Percentiles rank a stretch among this genome's conserved stretches.
phyloP scores from a whole-genome alignment of 352 stramenopile genomes.

The Globisporangium megalacanthum region DNA sequence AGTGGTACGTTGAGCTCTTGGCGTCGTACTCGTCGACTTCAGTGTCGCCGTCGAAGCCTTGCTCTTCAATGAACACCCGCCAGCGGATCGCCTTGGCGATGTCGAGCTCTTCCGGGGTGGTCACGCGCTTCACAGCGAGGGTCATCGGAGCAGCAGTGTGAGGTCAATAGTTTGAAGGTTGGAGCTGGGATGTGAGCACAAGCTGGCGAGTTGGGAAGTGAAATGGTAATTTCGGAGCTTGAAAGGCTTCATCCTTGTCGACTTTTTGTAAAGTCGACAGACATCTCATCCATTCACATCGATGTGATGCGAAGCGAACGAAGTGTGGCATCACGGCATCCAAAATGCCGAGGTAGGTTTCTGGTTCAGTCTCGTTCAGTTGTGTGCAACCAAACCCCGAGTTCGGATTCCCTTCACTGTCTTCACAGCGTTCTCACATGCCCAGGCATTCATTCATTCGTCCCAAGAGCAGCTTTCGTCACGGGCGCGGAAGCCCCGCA shows the following conservation, averaged over 20 bases:
- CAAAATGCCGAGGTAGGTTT: too few species aligned
- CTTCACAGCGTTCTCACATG: too few species aligned
- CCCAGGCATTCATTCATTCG: too few species aligned
- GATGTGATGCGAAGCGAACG: too few species aligned
- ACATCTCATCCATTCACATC: neutral
- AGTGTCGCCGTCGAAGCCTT: conserved; percentile 28
- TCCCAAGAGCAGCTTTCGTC: too few species aligned
- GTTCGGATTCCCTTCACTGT: too few species aligned
- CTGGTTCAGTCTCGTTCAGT: too few species aligned
- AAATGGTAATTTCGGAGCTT: neutral
- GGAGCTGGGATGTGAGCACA: neutral
- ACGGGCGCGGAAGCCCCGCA: conserved; percentile 46
- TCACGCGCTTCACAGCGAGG: conserved; percentile 33
- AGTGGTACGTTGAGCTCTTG: conserved; percentile 37
- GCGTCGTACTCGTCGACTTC: conserved; percentile 46
- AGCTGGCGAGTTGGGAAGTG: neutral
- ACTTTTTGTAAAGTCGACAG: conserved; percentile 2
- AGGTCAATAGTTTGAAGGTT: too few species aligned
- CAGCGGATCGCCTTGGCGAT: conserved; percentile 37
- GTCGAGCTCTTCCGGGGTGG: conserved; percentile 28
- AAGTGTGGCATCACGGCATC: too few species aligned
- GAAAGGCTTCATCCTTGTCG: neutral
- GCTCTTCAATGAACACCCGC: conserved; percentile 51
- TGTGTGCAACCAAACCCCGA: too few species aligned
- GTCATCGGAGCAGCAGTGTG: too few species aligned